A percentile compares a stretch with the other conserved stretches of the same genome.
Conservation (phyloP, 176 grass and related monocot genomes). For the Musa troglodytarum region DNA sequence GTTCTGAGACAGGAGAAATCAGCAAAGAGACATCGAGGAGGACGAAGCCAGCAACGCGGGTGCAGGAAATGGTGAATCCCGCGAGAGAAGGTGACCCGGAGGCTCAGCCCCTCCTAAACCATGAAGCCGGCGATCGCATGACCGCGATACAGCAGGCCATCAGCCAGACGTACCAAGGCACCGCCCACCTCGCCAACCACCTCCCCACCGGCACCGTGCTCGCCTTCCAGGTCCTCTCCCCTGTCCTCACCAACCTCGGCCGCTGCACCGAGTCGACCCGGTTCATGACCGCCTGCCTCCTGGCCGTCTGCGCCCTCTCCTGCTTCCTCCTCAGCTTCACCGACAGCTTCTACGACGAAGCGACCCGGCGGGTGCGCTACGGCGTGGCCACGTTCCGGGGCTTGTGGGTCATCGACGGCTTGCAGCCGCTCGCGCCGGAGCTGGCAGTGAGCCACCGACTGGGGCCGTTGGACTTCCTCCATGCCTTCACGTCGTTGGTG, state of each 20-base stretch:
- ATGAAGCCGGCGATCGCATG: background rate
- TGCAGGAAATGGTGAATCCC: too few species aligned
- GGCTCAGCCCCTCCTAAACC: background rate
- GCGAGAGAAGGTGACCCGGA: background rate
- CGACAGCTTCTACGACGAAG: slow-evolving; percentile 60
- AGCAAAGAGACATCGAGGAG: too few species aligned
- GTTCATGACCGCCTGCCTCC: slow-evolving; percentile 38
- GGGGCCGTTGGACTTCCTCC: slow-evolving; percentile 24
- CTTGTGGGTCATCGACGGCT: slow-evolving; percentile 26
- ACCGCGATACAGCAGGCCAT: background rate
- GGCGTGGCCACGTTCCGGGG: slow-evolving; percentile 42
- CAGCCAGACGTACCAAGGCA: slow-evolving; percentile 32
- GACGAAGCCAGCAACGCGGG: too few species aligned
- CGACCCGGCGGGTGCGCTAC: slow-evolving; percentile 30
- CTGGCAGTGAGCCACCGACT: slow-evolving; percentile 23
- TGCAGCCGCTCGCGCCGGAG: background rate
- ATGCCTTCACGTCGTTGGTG: slow-evolving; percentile 37
- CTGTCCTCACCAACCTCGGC: slow-evolving; percentile 51
- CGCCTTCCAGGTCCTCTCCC: slow-evolving; percentile 71
- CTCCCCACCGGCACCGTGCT: slow-evolving; percentile 77
- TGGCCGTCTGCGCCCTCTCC: slow-evolving; percentile 36
- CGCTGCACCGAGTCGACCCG: slow-evolving; percentile 35
- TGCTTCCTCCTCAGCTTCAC: slow-evolving; percentile 70
- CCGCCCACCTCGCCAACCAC: slow-evolving; percentile 70
- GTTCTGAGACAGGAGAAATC: too few species aligned